phyloP scores from a whole-genome alignment of 768 basidiomycete species.

The Artomyces pyxidatus region DNA sequence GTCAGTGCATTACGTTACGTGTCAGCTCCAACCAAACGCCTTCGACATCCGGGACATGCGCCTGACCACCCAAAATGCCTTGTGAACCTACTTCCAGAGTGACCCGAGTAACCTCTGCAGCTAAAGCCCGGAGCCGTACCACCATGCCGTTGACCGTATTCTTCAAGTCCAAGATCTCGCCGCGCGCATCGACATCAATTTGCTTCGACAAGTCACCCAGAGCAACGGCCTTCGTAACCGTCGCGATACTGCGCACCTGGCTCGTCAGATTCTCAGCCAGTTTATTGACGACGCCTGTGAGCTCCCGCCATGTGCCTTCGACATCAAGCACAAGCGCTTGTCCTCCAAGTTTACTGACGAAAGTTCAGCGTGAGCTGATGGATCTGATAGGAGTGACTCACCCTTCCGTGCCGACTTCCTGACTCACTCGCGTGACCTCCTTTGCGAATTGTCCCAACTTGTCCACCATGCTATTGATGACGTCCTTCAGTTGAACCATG shows the following conservation, averaged over 20 bases:
- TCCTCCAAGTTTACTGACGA: conserved; percentile 59
- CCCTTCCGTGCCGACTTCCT: conserved; percentile 70
- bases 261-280: conserved; percentile 63
- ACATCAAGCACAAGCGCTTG: conserved; percentile 82
- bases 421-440: conserved; percentile 75
- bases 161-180: conserved; percentile 80
- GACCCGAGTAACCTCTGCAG: conserved; percentile 75
- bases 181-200: conserved; percentile 81
- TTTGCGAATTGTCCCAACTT: conserved; percentile 77
- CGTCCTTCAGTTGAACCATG: conserved; percentile 43
- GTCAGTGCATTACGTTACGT: conserved; percentile 42
- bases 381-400: conserved; percentile 18
- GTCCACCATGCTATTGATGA: conserved; percentile 42
- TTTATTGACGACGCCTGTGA: conserved; percentile 74
- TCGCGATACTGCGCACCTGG: conserved; percentile 44
- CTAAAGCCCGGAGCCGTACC: conserved; percentile 45
- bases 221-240: conserved; percentile 65
- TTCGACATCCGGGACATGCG: conserved; percentile 77
- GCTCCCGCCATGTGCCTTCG: conserved; percentile 77
- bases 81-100: conserved; percentile 78
- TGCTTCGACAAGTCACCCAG: conserved; percentile 81
- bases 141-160: conserved; percentile 45
- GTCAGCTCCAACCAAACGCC: conserved; percentile 80
- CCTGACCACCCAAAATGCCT: conserved; percentile 82
- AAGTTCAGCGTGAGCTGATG: not conserved